Percentiles rank a stretch among this genome's conserved stretches.
Evolutionary conservation across 305 asterid genomes (phyloP).

Genomic region (Striga hermonthica): DNA sequence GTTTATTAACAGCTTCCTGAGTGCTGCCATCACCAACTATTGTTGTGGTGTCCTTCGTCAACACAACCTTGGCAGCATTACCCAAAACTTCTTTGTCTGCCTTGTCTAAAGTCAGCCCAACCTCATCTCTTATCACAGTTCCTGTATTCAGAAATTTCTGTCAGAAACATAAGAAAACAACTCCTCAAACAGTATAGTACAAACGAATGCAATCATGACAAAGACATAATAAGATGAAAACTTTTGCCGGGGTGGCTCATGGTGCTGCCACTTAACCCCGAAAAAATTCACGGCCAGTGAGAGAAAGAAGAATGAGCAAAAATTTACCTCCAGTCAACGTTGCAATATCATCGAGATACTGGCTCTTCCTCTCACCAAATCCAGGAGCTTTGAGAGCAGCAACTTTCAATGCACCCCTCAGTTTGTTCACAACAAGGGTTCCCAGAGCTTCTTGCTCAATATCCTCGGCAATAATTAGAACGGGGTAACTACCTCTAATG

Average conservation of each 20-base stretch:
- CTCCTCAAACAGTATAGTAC: not conserved
- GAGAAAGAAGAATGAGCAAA: constrained; percentile 1
- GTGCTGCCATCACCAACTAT: constrained; percentile 95
- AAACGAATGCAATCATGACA: not conserved
- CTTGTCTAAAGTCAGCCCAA: constrained; percentile 69
- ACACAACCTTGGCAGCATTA: constrained; percentile 80
- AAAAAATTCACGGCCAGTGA: not conserved
- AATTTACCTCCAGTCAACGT: constrained; percentile 70
- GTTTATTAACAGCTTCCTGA: constrained; percentile 74
- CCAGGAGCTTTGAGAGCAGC: constrained; percentile 98
- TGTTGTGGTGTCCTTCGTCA: constrained; percentile 72
- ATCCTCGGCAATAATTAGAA: constrained; percentile 80
- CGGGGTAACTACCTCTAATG: constrained; percentile 70
- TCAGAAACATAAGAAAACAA: not conserved
- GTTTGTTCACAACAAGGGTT: constrained; percentile 85
- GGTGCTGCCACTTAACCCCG: not conserved
- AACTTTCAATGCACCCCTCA: constrained; percentile 82
- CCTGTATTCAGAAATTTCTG: constrained; percentile 38
- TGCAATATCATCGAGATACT: constrained; percentile 90
- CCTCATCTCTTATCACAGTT: constrained; percentile 81
- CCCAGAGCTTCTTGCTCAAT: constrained; percentile 96
- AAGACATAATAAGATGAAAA: not conserved
- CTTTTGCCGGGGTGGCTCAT: no score
- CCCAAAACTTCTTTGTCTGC: constrained; percentile 86
- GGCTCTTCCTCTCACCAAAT: constrained; percentile 86